phyloP scores from a whole-genome alignment of 257 asterid species.

The Mentha longifolia region DNA sequence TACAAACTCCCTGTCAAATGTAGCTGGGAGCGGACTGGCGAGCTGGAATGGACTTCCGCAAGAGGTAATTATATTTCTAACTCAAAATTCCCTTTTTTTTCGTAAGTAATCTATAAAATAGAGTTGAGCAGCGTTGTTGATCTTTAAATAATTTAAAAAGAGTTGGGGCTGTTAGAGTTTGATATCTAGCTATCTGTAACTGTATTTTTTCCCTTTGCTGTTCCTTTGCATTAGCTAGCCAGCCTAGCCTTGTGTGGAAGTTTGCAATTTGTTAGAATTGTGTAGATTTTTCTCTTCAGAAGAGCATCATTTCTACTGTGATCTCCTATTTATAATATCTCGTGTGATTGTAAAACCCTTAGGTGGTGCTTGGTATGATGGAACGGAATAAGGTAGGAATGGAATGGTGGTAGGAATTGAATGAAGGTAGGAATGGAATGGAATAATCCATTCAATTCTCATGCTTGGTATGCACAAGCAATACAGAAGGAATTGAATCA shows the following conservation, averaged over 20 bases:
- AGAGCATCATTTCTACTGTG: neutral
- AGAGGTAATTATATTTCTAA: conserved; percentile 52
- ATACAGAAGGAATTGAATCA: too few relatives aligned
- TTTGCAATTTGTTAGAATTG: conserved; percentile 5
- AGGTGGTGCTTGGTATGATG: too few relatives aligned
- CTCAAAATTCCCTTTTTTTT: neutral
- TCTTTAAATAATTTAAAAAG: neutral
- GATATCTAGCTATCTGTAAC: conserved; percentile 5
- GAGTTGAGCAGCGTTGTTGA: neutral
- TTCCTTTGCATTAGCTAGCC: neutral
- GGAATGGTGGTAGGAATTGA: too few relatives aligned
- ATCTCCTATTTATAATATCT: neutral
- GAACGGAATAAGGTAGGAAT: too few relatives aligned
- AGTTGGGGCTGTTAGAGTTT: conserved; percentile 5
- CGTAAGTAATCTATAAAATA: neutral
- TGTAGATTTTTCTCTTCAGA: neutral
- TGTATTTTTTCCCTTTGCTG: neutral
- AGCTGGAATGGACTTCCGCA: conserved; percentile 88
- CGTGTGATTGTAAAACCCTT: neutral
- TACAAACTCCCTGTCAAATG: conserved; percentile 67
- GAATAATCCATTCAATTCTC: too few relatives aligned
- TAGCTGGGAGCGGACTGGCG: conserved; percentile 61
- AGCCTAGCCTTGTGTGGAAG: neutral
- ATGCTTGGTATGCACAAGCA: too few relatives aligned
- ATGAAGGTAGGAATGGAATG: too few relatives aligned